These are phyloP conservation scores for Acidomyces sp. DNA, from an alignment of 495 filamentous ascomycete genomes.

Conservation along the genomic window DNA sequence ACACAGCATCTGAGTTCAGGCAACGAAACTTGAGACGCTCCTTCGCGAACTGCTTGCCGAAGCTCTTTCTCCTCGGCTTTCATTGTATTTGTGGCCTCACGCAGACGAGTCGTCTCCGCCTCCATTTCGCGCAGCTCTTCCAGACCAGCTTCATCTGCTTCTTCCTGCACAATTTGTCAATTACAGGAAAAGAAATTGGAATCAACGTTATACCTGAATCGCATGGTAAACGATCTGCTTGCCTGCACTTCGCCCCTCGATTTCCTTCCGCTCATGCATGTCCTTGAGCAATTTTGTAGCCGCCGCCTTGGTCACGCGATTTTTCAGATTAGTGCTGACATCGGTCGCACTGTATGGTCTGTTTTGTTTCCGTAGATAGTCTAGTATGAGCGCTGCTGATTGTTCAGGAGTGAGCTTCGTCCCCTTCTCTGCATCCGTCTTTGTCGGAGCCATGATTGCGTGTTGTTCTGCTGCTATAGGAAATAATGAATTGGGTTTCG, in stretches of 20 bases:
- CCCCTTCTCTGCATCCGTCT: conserved; percentile 27
- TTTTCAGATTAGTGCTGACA: conserved; percentile 52
- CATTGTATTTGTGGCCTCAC: conserved; percentile 35
- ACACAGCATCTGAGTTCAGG: conserved; percentile 38
- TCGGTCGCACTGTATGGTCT: conserved; percentile 42
- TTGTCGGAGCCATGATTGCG: conserved; percentile 38
- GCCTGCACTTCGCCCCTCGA: conserved; percentile 45
- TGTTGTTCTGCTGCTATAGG: too few relatives aligned
- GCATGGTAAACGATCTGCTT: conserved; percentile 54
- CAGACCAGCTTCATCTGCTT: conserved; percentile 33
- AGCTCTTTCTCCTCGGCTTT: conserved; percentile 41
- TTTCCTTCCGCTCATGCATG: conserved; percentile 45
- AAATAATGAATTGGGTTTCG: too few relatives aligned
- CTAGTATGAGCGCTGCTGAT: conserved; percentile 35
- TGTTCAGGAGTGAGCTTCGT: conserved; percentile 20
- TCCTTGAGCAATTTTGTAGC: conserved; percentile 52
- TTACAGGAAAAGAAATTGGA: too few relatives aligned
- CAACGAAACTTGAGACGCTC: conserved; percentile 40
- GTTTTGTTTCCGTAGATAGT: conserved; percentile 44
- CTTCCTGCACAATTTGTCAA: conserved; percentile 21
- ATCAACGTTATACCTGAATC: conserved; percentile 39
- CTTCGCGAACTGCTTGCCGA: conserved; percentile 34
- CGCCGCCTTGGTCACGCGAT: conserved; percentile 52
- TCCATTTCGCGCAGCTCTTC: conserved; percentile 37
- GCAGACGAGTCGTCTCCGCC: conserved; percentile 37